A percentile compares a stretch with the other conserved stretches of the same genome.
Evolutionary conservation across 2,329 filamentous ascomycete species (phyloP).

Genomic region (Trichoderma sp.): DNA sequence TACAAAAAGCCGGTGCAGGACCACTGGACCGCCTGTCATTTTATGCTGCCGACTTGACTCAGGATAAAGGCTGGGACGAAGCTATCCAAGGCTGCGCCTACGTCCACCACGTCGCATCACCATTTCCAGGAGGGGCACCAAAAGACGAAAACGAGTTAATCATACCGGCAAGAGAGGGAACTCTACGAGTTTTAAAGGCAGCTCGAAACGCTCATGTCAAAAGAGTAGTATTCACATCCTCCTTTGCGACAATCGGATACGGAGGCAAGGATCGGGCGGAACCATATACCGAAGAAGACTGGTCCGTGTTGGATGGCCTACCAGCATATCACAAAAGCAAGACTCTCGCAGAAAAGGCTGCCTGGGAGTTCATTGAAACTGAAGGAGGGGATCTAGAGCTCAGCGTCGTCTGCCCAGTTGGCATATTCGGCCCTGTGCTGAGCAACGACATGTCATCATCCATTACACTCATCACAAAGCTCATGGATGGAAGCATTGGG

Average conservation of each 20-base stretch:
- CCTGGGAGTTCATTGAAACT: slow-evolving; percentile 29
- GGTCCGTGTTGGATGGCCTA: slow-evolving; percentile 27
- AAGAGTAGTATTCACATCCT: slow-evolving; percentile 45
- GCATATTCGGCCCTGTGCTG: slow-evolving; percentile 32
- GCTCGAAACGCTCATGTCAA: slow-evolving; percentile 29
- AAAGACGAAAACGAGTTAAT: slow-evolving; percentile 22
- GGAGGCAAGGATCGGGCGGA: slow-evolving; percentile 34
- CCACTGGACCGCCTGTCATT: slow-evolving; percentile 19
- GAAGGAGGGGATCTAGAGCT: slow-evolving; percentile 29
- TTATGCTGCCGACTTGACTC: slow-evolving; percentile 32
- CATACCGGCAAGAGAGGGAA: slow-evolving; percentile 24
- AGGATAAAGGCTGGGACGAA: slow-evolving; percentile 28
- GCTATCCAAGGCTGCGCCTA: slow-evolving; percentile 30
- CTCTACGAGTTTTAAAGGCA: slow-evolving; percentile 21
- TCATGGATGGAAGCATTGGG: not conserved
- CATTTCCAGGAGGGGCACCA: slow-evolving; percentile 27
- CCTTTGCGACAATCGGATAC: slow-evolving; percentile 38
- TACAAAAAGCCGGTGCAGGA: slow-evolving; percentile 19
- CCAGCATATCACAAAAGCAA: slow-evolving; percentile 25
- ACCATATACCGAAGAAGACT: slow-evolving; percentile 40
- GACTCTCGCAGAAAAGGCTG: slow-evolving; percentile 29
- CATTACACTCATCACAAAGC: not conserved
- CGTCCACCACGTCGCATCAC: slow-evolving; percentile 36
- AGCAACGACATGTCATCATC: slow-evolving; percentile 21
- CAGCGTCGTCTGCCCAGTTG: slow-evolving; percentile 27